A percentile compares a stretch with the other conserved stretches of the same genome.
Evolutionary conservation across 345 rosid genomes (phyloP).

Genomic region (Gossypium longicalyx): DNA sequence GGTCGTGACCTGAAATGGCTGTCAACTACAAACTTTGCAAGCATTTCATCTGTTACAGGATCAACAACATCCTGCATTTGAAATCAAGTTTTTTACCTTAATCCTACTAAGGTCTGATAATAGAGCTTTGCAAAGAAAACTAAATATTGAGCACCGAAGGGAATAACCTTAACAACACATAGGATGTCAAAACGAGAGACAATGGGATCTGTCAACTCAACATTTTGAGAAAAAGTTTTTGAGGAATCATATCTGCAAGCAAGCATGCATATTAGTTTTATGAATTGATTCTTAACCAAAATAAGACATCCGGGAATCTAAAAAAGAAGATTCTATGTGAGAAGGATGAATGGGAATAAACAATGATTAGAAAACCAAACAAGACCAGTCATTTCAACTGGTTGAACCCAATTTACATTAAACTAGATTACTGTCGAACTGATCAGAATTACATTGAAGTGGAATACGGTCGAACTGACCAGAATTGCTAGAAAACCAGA

Average conservation of each 20-base stretch:
- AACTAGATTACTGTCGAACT: not conserved
- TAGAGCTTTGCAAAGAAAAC: not conserved
- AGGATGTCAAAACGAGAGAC: slow-evolving; percentile 88
- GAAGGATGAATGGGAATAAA: not conserved
- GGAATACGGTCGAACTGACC: not conserved
- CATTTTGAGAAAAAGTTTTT: slow-evolving; percentile 79
- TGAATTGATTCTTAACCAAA: not conserved
- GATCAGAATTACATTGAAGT: not conserved
- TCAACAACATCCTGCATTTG: slow-evolving; percentile 86
- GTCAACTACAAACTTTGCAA: slow-evolving; percentile 85
- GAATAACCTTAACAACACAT: slow-evolving; percentile 86
- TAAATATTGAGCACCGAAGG: not conserved
- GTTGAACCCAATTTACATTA: not conserved
- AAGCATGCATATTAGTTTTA: slow-evolving; percentile 9
- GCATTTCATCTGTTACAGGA: slow-evolving; percentile 91
- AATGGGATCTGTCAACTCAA: slow-evolving; percentile 94
- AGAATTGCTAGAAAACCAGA: not conserved
- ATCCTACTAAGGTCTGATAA: slow-evolving; percentile 8
- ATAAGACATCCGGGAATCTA: not conserved
- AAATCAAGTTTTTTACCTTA: slow-evolving; percentile 11
- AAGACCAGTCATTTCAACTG: not conserved
- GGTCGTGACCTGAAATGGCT: slow-evolving; percentile 91
- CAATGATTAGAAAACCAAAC: not conserved
- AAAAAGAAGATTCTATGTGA: not conserved
- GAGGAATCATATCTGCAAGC: slow-evolving; percentile 84